Evolutionary conservation across 192 early-diverging fungal genomes (phyloP).

Genomic region (Coemansia sp.): DNA sequence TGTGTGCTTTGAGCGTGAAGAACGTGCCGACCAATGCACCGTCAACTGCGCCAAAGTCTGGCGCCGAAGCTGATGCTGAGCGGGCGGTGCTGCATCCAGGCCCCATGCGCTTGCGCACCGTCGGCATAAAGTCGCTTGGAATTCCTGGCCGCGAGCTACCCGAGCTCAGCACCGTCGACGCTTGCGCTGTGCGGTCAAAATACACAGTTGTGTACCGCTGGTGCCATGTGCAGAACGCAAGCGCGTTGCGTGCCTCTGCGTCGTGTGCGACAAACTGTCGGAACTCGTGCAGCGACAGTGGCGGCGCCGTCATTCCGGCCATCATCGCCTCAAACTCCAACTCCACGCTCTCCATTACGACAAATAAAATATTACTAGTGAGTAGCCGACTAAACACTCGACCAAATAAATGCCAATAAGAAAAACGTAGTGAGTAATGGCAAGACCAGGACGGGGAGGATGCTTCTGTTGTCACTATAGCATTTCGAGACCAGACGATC

Average conservation of each 20-base stretch:
- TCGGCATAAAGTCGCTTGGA: conserved; percentile 2
- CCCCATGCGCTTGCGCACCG: background rate
- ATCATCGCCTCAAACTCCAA: conserved; percentile 42
- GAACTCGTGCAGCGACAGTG: conserved; percentile 42
- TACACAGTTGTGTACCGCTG: conserved; percentile 44
- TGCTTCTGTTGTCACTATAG: background rate
- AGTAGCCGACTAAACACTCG: background rate
- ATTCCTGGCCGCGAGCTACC: conserved; percentile 14
- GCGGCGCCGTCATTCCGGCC: conserved; percentile 36
- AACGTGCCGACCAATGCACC: conserved; percentile 6
- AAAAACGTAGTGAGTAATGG: background rate
- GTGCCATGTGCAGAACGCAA: conserved; percentile 50
- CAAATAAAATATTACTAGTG: background rate
- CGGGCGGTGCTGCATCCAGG: background rate
- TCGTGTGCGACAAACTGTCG: conserved; percentile 32
- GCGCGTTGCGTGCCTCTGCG: conserved; percentile 27
- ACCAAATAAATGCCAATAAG: background rate
- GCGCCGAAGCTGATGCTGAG: conserved; percentile 21
- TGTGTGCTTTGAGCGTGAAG: background rate
- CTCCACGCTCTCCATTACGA: background rate
- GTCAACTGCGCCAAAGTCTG: conserved; percentile 12
- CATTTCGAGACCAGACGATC: background rate
- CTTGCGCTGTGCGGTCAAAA: conserved; percentile 25
- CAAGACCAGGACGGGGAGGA: background rate
- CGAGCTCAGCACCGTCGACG: conserved; percentile 6